Base-by-base conservation (phyloP, 2,329 filamentous ascomycete genomes). In the Alternaria brassicicola region DNA sequence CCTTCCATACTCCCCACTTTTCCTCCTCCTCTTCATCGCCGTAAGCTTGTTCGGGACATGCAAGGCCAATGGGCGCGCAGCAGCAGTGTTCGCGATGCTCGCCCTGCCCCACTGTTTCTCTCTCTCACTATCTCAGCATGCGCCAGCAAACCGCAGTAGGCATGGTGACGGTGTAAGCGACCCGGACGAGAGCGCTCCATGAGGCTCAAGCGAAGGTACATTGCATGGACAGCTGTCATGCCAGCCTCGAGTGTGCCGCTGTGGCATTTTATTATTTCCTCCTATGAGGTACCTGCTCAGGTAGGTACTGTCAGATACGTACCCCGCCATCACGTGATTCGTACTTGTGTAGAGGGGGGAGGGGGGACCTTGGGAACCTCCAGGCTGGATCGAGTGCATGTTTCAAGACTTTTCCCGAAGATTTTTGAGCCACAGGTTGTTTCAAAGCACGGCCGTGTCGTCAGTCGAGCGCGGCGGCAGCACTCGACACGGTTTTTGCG, bases 1-100 rank as follows among this genome's bases (percentile, higher is more conserved):
- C 52, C 26, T 55, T 25, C 25, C 26, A 41, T 30, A 39, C 33
- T 57, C 55, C 70, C 69, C 66, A 71, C 66, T 69, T 70, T 66
- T 62, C 49, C 53, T 61, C 53, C 63, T 66, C 69, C 52, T 43
- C 25, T 54, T 61, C 58, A 45, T 66, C 61, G 64, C 64, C 41
- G 51, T 55, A 60, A 52, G 23, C 39, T 38, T 50, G 23, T 45
- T 46, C 33, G 35, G 50, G 23, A 33, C 7, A 33, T 23, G 33
- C 36, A 35, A 64, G 50, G 61, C 72, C 72, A 74, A 74, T 74
- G 55, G 55, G 52, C 26, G 58, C 12, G 13, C 50, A 33, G 57
- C 30, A 49, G 30, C 50, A 15, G 61, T 41, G 51, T 51, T 56
- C 55, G 41, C 61, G 41, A 55, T 52, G 47, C 17, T 57, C 64